Evolutionary conservation across 148 eudicot species (phyloP), one percentile per base, ranked within the genome.

Genomic region (Fagopyrum esculentum): DNA sequence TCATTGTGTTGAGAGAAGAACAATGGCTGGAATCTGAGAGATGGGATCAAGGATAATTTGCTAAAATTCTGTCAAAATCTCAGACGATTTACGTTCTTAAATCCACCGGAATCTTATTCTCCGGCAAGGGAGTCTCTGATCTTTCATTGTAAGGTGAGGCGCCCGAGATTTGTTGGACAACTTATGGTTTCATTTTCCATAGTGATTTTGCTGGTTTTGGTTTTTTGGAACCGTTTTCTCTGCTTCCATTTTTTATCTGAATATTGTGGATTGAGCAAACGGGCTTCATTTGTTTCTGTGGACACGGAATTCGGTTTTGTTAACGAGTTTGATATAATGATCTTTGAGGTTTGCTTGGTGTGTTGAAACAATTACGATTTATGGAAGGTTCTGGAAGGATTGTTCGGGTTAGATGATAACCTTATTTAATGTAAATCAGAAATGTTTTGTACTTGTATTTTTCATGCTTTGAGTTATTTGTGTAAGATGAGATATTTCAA

Each of bases 101-200:
- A 40, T 66, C 71, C 45, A 43, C n/a, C 47, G 71, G 71, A 66
- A 43, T 66, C 46, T 66, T 43, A 46, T 15, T 15, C 47, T 66
- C 71, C 47, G 71, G 71, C 47, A n/a, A 40, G 19, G 46, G 47
- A 66, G 15, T 15, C 12, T 35, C 46, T 40, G 46, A 15, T 11
- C 47, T 40, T 66, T 35, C 9, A 40, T 66, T 66, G 17, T 46
- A 13, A 66, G 71, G 47, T 66, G 71, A 66, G 71, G 19, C 1
- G 3, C 10, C 35, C 6, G 30, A 57, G 63, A 4, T 57, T 17
- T 22, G 30, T 19, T 6, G 1, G 22, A 9, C 44, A 63, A 29
- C 15, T 30, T 63, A 19, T 43, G 71, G 13, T 66, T 40, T 66
- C 46, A 46, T 8, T 66, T 35, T 43, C 47, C 71, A 5, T 35